Conservation (phyloP, 1,284 basidiomycete genomes). For the Ceratobasidium sp. region DNA sequence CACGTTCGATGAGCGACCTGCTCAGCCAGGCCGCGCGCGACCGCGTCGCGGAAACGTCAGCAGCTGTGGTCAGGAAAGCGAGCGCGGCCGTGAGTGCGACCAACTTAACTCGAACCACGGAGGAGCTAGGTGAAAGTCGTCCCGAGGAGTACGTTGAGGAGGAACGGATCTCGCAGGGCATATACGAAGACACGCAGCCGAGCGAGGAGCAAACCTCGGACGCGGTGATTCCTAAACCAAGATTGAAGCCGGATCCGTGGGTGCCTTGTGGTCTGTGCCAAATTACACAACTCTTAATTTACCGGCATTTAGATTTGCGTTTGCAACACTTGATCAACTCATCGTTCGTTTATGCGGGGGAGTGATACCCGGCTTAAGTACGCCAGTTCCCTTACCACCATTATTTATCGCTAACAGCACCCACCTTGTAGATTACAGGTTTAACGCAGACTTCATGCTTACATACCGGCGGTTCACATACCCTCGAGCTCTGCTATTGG, state of each 20-base stretch:
- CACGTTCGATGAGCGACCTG: slow-evolving; percentile 67
- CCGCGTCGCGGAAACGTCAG: slow-evolving; percentile 45
- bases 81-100: slow-evolving; percentile 19
- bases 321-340: slow-evolving; percentile 25
- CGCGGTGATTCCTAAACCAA: slow-evolving; percentile 7
- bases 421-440: slow-evolving; percentile 67
- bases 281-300: background rate
- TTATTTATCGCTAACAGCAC: slow-evolving; percentile 1
- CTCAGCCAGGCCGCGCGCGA: slow-evolving; percentile 60
- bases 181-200: background rate
- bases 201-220: background rate
- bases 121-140: background rate
- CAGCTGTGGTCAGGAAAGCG: slow-evolving; percentile 31
- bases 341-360: slow-evolving; percentile 27
- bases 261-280: background rate
- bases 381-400: slow-evolving; percentile 24
- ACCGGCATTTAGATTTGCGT: slow-evolving; percentile 20
- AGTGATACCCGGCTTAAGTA: background rate
- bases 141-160: background rate
- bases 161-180: background rate
- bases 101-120: background rate
- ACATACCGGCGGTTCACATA: slow-evolving; percentile 81
- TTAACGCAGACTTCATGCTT: slow-evolving; percentile 77
- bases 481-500: slow-evolving; percentile 77
- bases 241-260: slow-evolving; percentile 19